Percentiles rank a stretch among this genome's conserved stretches.
Conservation (phyloP, 495 filamentous ascomycete genomes). For the Xylaria palmicola region DNA sequence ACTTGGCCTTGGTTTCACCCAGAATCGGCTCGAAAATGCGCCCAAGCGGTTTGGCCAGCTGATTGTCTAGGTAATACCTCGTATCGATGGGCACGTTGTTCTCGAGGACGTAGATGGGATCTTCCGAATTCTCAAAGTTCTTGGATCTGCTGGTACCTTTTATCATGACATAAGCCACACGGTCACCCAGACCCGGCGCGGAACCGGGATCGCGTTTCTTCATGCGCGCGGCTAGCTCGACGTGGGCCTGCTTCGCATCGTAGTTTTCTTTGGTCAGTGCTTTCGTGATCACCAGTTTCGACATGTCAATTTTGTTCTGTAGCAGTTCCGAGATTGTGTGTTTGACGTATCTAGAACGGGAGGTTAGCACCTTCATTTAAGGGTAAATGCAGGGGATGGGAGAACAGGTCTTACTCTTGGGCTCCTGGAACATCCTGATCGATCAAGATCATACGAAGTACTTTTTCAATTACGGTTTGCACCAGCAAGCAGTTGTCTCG, state of each 20-base stretch:
- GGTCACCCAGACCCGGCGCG: slow-evolving; percentile 90
- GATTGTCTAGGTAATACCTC: slow-evolving; percentile 98
- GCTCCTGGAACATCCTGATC: slow-evolving; percentile 85
- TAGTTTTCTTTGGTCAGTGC: slow-evolving; percentile 84
- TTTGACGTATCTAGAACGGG: slow-evolving; percentile 78
- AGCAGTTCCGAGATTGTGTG: slow-evolving; percentile 91
- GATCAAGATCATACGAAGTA: slow-evolving; percentile 91
- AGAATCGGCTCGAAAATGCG: slow-evolving; percentile 98
- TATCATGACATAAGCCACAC: slow-evolving; percentile 97
- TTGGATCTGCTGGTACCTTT: slow-evolving; percentile 84
- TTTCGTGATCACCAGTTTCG: slow-evolving; percentile 98
- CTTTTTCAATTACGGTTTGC: slow-evolving; percentile 96
- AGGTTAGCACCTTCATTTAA: slow-evolving; percentile 7
- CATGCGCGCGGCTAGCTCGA: slow-evolving; percentile 93
- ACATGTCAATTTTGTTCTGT: slow-evolving; percentile 98
- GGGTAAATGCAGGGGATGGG: slow-evolving; percentile 5
- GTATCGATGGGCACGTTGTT: slow-evolving; percentile 98
- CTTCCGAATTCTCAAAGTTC: slow-evolving; percentile 94
- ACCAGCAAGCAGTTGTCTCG: slow-evolving; percentile 95
- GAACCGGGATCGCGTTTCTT: slow-evolving; percentile 93
- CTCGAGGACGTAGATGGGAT: slow-evolving; percentile 94
- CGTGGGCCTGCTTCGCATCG: slow-evolving; percentile 87
- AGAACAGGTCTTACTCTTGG: slow-evolving; percentile 70
- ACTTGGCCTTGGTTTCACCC: slow-evolving; percentile 82
- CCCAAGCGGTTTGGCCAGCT: slow-evolving; percentile 88